Percentiles rank a stretch among this genome's conserved stretches.
Evolutionary conservation across 2,329 filamentous ascomycete species (phyloP).

Genomic region (Nigrospora oryzae): DNA sequence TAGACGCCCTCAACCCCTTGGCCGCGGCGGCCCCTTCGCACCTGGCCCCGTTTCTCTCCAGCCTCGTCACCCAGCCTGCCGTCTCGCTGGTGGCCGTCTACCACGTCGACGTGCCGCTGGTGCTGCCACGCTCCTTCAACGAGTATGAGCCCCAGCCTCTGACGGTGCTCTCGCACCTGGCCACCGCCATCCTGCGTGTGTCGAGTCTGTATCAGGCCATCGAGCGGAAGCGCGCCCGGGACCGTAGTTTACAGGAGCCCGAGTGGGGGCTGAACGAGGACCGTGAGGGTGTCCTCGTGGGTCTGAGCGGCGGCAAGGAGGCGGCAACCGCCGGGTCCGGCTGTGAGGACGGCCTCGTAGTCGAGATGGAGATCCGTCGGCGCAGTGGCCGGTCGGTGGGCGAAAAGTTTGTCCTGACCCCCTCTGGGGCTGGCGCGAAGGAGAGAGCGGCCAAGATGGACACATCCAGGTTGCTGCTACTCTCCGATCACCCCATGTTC

Average conservation of each 20-base stretch:
- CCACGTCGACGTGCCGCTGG: constrained; percentile 68
- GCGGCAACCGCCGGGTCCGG: neutral
- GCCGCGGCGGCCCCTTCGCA: constrained; percentile 42
- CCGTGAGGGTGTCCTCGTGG: constrained; percentile 69
- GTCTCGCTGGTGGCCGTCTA: constrained; percentile 73
- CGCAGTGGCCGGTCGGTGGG: constrained; percentile 71
- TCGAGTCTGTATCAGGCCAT: constrained; percentile 69
- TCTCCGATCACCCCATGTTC: constrained; percentile 72
- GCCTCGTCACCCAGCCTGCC: constrained; percentile 53
- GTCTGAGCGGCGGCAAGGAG: constrained; percentile 34
- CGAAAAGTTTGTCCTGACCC: constrained; percentile 53
- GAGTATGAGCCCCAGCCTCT: constrained; percentile 63
- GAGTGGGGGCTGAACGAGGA: constrained; percentile 71
- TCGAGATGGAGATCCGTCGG: constrained; percentile 80
- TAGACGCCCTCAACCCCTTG: constrained; percentile 72
- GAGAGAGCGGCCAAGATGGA: constrained; percentile 7
- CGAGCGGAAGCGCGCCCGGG: constrained; percentile 63
- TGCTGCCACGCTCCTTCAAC: constrained; percentile 30
- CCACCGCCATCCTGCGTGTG: constrained; percentile 75
- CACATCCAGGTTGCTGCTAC: constrained; percentile 36
- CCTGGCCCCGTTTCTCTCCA: constrained; percentile 62
- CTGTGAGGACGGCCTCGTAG: constrained; percentile 46
- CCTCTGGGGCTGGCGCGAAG: constrained; percentile 5
- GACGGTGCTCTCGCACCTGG: constrained; percentile 69
- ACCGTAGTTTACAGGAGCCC: constrained; percentile 68